Evolutionary conservation across 2,329 filamentous ascomycete species (phyloP), one percentile per base, ranked within the genome.

Genomic region (Colletotrichum simmondsii): DNA sequence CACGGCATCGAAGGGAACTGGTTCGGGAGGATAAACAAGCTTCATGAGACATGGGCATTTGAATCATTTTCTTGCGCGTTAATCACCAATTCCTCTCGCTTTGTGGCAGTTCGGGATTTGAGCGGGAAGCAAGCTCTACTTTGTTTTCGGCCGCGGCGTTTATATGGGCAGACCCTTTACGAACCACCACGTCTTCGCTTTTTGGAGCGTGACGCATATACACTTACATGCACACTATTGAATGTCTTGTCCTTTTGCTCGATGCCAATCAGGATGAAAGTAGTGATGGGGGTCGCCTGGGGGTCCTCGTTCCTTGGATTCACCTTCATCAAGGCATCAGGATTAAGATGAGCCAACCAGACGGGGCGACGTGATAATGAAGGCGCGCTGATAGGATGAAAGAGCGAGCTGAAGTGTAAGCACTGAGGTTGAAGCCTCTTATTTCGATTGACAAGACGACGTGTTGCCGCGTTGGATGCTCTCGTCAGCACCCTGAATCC

Each of bases 401-500:
- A n/a, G 14, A 12, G 14, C 46, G 24, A 24, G 28, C 16, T 35
- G 19, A 28, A 19, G 14, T 42, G 65, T 69, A 60, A 64, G 66
- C 70, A 68, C 59, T 28, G 26, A 11, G 37, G 24, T 32, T 14
- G 37, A 14, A 12, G 24, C 7, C 59, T 26, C 42, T 28, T 7
- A 8, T 35, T 63, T 35, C 28, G 57, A 52, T n/a, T 26, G 56
- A 35, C 22, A 22, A 22, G 14, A 24, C 37, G 42, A 19, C 53
- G 19, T 11, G 14, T 65, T 32, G 19, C 46, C 46, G 4, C n/a
- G 19, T 65, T 57, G 8, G 56, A 54, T 65, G 56, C 35, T 61
- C 53, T 72, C 26, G 70, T 72, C 70, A 72, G 70, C 70, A 65
- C 37, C 37, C 28, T 26, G 22, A 53, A 72, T 69, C 49, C 66